phyloP scores from a whole-genome alignment of 1,284 basidiomycete genomes.

The Thecaphora thlaspeos region DNA sequence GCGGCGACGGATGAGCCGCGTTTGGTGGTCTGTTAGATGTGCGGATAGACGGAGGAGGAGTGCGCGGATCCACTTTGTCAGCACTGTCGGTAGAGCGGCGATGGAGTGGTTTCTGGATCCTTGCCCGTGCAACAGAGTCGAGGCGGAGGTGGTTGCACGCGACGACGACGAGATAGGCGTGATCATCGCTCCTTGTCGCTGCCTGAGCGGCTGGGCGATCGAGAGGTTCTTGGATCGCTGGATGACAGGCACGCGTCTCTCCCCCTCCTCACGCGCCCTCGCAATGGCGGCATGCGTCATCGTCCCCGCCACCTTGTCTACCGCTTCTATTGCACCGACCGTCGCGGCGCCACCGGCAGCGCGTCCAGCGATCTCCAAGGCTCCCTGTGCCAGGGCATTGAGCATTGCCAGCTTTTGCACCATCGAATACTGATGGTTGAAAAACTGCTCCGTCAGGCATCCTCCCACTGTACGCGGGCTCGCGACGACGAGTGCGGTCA shows the following conservation, averaged over 20 bases:
- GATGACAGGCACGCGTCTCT: constrained; percentile 24
- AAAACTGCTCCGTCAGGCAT: constrained; percentile 81
- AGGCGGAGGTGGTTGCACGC: background rate
- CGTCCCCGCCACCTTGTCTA: background rate
- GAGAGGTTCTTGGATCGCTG: constrained; percentile 5
- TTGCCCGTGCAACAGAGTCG: no score
- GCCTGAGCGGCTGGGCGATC: background rate
- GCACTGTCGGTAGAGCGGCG: no score
- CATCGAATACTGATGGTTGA: constrained; percentile 83
- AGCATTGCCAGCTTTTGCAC: constrained; percentile 80
- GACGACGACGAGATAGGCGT: background rate
- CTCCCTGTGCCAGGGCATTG: constrained; percentile 78
- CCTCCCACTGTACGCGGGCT: constrained; percentile 71
- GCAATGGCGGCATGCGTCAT: constrained; percentile 10
- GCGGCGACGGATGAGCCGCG: no score
- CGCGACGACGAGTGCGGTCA: constrained; percentile 77
- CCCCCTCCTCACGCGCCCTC: constrained; percentile 13
- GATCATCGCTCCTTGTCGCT: background rate
- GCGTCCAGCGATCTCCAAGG: constrained; percentile 74
- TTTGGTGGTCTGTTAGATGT: background rate
- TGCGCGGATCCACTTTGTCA: background rate
- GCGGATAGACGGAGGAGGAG: background rate
- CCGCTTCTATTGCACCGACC: background rate
- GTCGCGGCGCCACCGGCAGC: background rate
- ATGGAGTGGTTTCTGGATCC: no score